A percentile compares a stretch with the other conserved stretches of the same genome.
Evolutionary conservation across 2,329 filamentous ascomycete genomes (phyloP).

Genomic region (Calonectria naviculata): DNA sequence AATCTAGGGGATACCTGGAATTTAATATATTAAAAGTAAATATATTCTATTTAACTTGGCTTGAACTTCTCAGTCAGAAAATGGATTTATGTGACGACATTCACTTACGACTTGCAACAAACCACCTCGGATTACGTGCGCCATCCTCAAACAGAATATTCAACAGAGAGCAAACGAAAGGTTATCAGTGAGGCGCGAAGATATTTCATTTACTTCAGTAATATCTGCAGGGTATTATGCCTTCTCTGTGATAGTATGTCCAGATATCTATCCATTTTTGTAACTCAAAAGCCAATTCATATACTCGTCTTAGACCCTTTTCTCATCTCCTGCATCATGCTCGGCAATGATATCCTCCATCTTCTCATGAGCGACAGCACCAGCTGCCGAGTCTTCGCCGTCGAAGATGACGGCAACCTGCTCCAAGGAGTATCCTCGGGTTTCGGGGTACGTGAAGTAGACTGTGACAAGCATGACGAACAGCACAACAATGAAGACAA

Average conservation of each 20-base stretch:
- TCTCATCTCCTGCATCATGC: conserved; percentile 6
- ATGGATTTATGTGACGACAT: too few relatives aligned
- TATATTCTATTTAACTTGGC: too few relatives aligned
- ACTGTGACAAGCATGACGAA: conserved; percentile 29
- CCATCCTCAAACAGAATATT: too few relatives aligned
- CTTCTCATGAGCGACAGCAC: conserved; percentile 21
- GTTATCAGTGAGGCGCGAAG: not conserved
- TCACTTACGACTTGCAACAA: too few relatives aligned
- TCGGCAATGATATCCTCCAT: conserved; percentile 18
- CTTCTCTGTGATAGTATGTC: not conserved
- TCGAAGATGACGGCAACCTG: conserved; percentile 38
- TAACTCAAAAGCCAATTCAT: not conserved
- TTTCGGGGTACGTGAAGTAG: conserved; percentile 46
- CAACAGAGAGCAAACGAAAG: too few relatives aligned
- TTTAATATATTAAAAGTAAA: too few relatives aligned
- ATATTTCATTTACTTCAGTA: not conserved
- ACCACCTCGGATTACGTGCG: too few relatives aligned
- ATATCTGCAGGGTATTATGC: conserved; percentile 16
- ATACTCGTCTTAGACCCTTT: not conserved
- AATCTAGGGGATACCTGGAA: too few relatives aligned
- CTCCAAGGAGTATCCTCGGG: conserved; percentile 41
- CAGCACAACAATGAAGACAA: conserved; percentile 32
- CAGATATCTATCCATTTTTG: not conserved
- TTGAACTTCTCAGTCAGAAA: too few relatives aligned
- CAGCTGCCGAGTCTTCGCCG: conserved; percentile 23